Percentiles rank a stretch among this genome's conserved stretches.
Evolutionary conservation across 108 stramenopile species (phyloP).

Genomic region (Cyclotella cryptica): DNA sequence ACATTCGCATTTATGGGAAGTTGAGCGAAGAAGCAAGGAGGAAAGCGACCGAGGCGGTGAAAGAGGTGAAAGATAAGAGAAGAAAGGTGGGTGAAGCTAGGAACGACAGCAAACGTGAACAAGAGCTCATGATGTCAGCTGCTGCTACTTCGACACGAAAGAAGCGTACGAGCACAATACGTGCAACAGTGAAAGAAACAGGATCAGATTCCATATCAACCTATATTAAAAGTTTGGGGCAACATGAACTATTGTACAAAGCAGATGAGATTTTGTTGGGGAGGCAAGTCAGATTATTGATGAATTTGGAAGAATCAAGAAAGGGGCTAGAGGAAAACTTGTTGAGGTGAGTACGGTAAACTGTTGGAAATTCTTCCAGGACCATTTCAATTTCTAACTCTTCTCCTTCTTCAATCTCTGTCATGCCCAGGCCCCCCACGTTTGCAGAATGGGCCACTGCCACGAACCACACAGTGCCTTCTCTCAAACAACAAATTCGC

Average conservation of each 20-base stretch:
- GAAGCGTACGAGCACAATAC: constrained; percentile 34
- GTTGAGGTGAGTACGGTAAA: constrained; percentile 38
- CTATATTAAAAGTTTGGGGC: constrained; percentile 62
- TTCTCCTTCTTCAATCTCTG: not conserved
- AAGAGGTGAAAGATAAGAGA: constrained; percentile 4
- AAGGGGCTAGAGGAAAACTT: constrained; percentile 47
- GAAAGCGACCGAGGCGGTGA: constrained; percentile 45
- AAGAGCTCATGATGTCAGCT: constrained; percentile 1
- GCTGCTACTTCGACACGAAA: not conserved
- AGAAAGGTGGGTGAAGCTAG: constrained; percentile 11
- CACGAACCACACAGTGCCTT: constrained; percentile 56
- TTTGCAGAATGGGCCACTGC: constrained; percentile 62
- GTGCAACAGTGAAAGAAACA: constrained; percentile 65
- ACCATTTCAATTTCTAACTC: not conserved
- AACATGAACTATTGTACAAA: constrained; percentile 60
- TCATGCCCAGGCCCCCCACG: constrained; percentile 55
- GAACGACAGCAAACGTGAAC: constrained; percentile 7
- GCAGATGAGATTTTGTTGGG: constrained; percentile 61
- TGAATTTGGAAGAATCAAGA: constrained; percentile 52
- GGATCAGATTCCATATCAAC: constrained; percentile 60
- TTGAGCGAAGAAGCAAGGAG: constrained; percentile 48
- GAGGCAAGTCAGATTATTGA: constrained; percentile 54
- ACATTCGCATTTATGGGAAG: constrained; percentile 39
- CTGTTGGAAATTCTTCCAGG: not conserved
- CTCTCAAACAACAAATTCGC: constrained; percentile 65